phyloP scores from a whole-genome alignment of 129 eudicot genomes.

The Flaveria trinervia region DNA sequence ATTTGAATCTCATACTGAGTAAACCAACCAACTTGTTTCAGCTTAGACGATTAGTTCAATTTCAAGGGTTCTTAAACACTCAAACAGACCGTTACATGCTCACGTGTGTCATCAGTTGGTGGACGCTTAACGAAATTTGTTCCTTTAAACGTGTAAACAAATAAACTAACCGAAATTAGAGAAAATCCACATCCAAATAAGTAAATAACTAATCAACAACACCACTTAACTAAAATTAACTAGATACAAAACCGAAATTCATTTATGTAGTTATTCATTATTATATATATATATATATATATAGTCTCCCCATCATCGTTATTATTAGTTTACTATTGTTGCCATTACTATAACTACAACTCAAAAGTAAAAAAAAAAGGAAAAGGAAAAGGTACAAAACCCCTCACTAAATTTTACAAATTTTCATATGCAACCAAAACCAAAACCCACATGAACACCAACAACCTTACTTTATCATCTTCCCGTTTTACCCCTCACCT shows the following conservation, averaged over 20 bases:
- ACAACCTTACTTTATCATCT: slow-evolving; percentile 13
- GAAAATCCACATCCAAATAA: background rate
- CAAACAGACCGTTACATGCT: too few species aligned
- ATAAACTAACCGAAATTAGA: too few species aligned
- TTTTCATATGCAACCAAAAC: slow-evolving; percentile 18
- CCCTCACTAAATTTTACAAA: slow-evolving; percentile 33
- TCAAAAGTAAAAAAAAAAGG: slow-evolving; percentile 5
- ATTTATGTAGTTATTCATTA: background rate
- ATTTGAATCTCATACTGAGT: too few species aligned
- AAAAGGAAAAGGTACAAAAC: slow-evolving; percentile 28
- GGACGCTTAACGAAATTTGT: too few species aligned
- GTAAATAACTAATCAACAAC: too few species aligned
- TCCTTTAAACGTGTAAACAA: too few species aligned
- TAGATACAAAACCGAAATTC: slow-evolving; percentile 13
- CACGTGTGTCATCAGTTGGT: too few species aligned
- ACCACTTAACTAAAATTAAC: background rate
- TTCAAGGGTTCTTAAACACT: too few species aligned
- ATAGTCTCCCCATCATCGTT: slow-evolving; percentile 2
- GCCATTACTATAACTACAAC: background rate
- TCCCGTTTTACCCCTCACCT: slow-evolving; percentile 39
- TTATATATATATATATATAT: slow-evolving; percentile 2
- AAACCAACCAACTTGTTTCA: too few species aligned
- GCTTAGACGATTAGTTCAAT: too few species aligned
- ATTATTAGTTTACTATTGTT: slow-evolving; percentile 14
- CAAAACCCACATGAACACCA: slow-evolving; percentile 36